These are phyloP conservation scores for Erodium chrysanthum DNA, from an alignment of 441 rosid genomes.

Conservation along the genomic window DNA sequence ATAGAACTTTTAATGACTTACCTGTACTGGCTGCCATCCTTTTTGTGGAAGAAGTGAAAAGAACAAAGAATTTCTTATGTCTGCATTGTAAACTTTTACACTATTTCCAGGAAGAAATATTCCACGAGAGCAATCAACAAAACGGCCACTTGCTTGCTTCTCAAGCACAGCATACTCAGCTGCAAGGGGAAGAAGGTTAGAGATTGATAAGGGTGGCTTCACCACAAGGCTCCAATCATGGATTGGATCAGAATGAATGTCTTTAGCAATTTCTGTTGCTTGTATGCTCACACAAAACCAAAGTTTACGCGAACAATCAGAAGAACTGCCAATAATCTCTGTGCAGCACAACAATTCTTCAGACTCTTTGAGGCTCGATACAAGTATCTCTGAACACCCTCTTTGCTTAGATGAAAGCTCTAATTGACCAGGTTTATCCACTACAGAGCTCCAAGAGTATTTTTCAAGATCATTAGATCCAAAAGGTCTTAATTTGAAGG, in stretches of 20 bases:
- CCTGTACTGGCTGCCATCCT: slow-evolving; percentile 84
- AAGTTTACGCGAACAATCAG: slow-evolving; percentile 37
- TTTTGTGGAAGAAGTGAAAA: slow-evolving; percentile 76
- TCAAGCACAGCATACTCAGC: slow-evolving; percentile 79
- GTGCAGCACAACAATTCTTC: slow-evolving; percentile 68
- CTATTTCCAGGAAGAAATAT: slow-evolving; percentile 56
- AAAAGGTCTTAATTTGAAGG: slow-evolving; percentile 60
- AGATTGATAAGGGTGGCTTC: slow-evolving; percentile 70
- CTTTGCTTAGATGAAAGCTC: slow-evolving; percentile 27
- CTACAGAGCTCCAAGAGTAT: slow-evolving; percentile 84
- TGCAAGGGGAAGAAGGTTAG: slow-evolving; percentile 77
- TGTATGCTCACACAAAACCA: slow-evolving; percentile 85
- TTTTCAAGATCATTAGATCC: slow-evolving; percentile 34
- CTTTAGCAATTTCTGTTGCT: slow-evolving; percentile 76
- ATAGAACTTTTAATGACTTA: slow-evolving; percentile 20
- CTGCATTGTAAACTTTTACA: slow-evolving; percentile 67
- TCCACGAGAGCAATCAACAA: slow-evolving; percentile 55
- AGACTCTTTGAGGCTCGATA: slow-evolving; percentile 61
- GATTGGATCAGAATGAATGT: slow-evolving; percentile 65
- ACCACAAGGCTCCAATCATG: slow-evolving; percentile 85
- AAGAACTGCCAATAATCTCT: slow-evolving; percentile 51
- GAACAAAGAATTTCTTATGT: slow-evolving; percentile 60
- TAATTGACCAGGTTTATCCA: slow-evolving; percentile 31
- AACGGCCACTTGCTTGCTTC: slow-evolving; percentile 59
- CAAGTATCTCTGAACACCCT: slow-evolving; percentile 45